A percentile compares a stretch with the other conserved stretches of the same genome.
Evolutionary conservation across 2,329 filamentous ascomycete species (phyloP).

Genomic region (Ophiosphaerella narmari): DNA sequence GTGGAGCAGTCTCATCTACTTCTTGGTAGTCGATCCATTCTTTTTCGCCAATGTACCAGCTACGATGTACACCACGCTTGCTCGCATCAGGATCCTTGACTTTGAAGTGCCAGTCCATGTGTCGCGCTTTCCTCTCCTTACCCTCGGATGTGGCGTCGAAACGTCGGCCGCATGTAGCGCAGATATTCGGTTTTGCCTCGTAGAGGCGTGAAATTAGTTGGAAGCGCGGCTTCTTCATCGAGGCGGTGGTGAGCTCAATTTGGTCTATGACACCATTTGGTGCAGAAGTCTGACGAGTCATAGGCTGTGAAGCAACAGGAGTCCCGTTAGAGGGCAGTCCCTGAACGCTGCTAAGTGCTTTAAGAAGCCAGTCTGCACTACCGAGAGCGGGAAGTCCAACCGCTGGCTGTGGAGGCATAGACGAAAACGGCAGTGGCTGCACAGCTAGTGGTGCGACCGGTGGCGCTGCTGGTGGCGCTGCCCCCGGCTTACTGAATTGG

Average conservation of each 20-base stretch:
- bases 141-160: conserved; percentile 80
- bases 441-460: conserved; percentile 12
- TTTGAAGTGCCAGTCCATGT: conserved; percentile 98
- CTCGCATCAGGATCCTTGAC: conserved; percentile 88
- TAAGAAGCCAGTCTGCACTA: conserved; percentile 39
- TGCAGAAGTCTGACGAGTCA: conserved; percentile 34
- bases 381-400: conserved; percentile 20
- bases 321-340: conserved; percentile 32
- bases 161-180: conserved; percentile 86
- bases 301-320: conserved; percentile 30
- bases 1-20: conserved; percentile 65
- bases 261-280: conserved; percentile 51
- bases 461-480: conserved; percentile 18
- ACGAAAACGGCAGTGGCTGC: conserved; percentile 20
- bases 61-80: conserved; percentile 85
- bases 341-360: conserved; percentile 34
- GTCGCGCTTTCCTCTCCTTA: conserved; percentile 81
- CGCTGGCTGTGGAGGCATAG: conserved; percentile 21
- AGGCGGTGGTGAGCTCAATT: conserved; percentile 66
- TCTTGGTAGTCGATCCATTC: conserved; percentile 92
- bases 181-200: conserved; percentile 81
- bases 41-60: conserved; percentile 93
- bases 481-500: conserved; percentile 34
- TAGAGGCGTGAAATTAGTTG: conserved; percentile 76
- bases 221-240: conserved; percentile 76